These are phyloP conservation scores for Acacia acuminata DNA, from an alignment of 306 rosid genomes.

Conservation along the genomic window DNA sequence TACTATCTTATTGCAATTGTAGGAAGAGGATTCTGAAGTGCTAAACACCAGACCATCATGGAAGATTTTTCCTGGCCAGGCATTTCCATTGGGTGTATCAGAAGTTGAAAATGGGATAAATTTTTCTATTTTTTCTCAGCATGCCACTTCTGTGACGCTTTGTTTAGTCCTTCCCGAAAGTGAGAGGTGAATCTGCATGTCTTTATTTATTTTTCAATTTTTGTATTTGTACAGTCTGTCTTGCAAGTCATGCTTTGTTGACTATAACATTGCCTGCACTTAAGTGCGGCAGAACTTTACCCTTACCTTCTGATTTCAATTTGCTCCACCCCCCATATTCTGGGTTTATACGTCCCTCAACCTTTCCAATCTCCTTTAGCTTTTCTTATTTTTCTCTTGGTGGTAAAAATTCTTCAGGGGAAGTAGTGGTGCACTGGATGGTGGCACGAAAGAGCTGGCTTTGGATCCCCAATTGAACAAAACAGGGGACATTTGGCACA, in stretches of 20 bases:
- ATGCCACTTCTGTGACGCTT: slow-evolving; percentile 84
- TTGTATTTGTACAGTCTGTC: neutral
- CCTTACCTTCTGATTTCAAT: neutral
- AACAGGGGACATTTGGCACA: slow-evolving; percentile 98
- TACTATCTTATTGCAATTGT: slow-evolving; percentile 34
- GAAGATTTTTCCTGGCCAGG: slow-evolving; percentile 73
- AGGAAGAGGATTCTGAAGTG: slow-evolving; percentile 64
- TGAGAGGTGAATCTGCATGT: slow-evolving; percentile 51
- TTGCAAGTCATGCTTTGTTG: neutral
- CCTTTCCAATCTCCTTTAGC: slow-evolving; percentile 13
- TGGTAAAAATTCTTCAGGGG: slow-evolving; percentile 36
- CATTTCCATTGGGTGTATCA: slow-evolving; percentile 84
- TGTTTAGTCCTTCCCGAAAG: slow-evolving; percentile 56
- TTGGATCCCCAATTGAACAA: slow-evolving; percentile 78
- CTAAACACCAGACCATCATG: slow-evolving; percentile 44
- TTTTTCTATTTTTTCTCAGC: slow-evolving; percentile 88
- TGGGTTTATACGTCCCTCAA: neutral
- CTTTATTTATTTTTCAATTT: neutral
- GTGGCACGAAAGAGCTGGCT: slow-evolving; percentile 63
- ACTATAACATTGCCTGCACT: neutral
- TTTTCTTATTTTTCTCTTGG: slow-evolving; percentile 20
- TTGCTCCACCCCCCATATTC: neutral
- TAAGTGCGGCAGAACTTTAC: slow-evolving; percentile 6
- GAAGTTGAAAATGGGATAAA: slow-evolving; percentile 79
- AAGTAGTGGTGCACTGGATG: slow-evolving; percentile 46